These are phyloP conservation scores for Pseudozyma hubeiensis DNA, from an alignment of 1,284 basidiomycete species.

Conservation along the genomic window DNA sequence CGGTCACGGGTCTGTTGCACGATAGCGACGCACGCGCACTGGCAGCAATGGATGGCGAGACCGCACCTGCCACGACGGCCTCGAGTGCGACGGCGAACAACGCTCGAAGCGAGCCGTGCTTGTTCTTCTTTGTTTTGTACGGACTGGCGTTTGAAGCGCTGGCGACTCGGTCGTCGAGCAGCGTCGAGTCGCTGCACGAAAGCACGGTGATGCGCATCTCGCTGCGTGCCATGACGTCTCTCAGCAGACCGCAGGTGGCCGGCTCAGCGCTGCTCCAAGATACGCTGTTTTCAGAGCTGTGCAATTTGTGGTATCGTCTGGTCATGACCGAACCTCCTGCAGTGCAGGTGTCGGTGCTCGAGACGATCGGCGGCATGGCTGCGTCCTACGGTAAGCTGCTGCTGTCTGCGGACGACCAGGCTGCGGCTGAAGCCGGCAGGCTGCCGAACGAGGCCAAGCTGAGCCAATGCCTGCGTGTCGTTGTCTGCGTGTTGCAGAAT, in stretches of 20 bases:
- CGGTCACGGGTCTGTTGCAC: conserved; percentile 84
- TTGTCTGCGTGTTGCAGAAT: conserved; percentile 81
- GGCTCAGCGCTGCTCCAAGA: conserved; percentile 82
- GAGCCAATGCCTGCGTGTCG: conserved; percentile 83
- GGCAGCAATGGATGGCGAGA: conserved; percentile 81
- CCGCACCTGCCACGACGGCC: conserved; percentile 55
- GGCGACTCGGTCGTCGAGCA: conserved; percentile 74
- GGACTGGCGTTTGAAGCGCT: conserved; percentile 92
- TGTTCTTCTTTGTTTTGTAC: conserved; percentile 89
- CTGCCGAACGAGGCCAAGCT: conserved; percentile 70
- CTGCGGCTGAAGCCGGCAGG: conserved; percentile 52
- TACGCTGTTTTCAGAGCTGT: conserved; percentile 88
- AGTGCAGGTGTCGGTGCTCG: conserved; percentile 81
- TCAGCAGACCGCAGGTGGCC: conserved; percentile 82
- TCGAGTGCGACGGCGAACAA: conserved; percentile 7
- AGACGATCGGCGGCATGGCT: conserved; percentile 78
- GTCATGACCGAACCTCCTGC: conserved; percentile 84
- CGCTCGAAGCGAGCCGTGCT: conserved; percentile 75
- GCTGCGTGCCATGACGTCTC: conserved; percentile 80
- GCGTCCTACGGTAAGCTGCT: conserved; percentile 72
- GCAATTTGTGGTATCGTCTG: conserved; percentile 87
- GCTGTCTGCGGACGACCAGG: conserved; percentile 49
- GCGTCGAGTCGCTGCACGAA: conserved; percentile 69
- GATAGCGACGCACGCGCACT: conserved; percentile 77
- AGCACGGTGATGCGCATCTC: conserved; percentile 72